Conservation (phyloP, 768 basidiomycete genomes). For the Kwoniella botswanensis region DNA sequence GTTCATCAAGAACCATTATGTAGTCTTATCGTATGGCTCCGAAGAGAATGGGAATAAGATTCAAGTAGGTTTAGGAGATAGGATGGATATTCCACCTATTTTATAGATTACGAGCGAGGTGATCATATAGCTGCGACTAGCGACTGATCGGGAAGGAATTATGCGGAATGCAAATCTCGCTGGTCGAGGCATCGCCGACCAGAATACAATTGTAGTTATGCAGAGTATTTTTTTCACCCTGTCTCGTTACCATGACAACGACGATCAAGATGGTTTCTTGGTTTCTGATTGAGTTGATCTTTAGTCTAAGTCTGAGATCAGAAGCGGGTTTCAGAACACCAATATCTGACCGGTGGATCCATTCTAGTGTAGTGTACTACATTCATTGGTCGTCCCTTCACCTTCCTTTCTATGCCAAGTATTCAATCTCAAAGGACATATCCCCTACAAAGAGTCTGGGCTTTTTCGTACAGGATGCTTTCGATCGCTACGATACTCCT, state of each 20-base stretch:
- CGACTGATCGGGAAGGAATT: too few relatives aligned
- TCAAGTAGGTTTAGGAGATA: conserved; percentile 32
- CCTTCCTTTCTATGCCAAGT: not conserved
- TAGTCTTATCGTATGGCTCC: conserved; percentile 35
- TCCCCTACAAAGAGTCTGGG: not conserved
- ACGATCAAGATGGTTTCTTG: not conserved
- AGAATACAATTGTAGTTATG: too few relatives aligned
- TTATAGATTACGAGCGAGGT: conserved; percentile 1
- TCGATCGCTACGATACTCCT: not conserved
- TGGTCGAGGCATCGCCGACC: not conserved
- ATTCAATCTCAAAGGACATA: not conserved
- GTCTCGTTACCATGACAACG: not conserved
- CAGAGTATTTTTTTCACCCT: too few relatives aligned
- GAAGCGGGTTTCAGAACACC: not conserved
- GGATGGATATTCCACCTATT: conserved; percentile 26
- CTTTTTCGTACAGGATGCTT: not conserved
- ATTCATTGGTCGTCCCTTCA: not conserved
- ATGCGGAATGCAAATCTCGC: conserved; percentile 1
- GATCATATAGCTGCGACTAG: too few relatives aligned
- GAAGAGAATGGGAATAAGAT: conserved; percentile 3
- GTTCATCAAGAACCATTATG: conserved; percentile 52
- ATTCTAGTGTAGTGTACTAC: not conserved
- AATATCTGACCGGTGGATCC: not conserved
- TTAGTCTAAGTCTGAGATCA: too few relatives aligned
- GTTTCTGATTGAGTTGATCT: not conserved